Evolutionary conservation across 1,139 yeast genomes (phyloP).

Genomic region (Yamadazyma songkhlaensis): DNA sequence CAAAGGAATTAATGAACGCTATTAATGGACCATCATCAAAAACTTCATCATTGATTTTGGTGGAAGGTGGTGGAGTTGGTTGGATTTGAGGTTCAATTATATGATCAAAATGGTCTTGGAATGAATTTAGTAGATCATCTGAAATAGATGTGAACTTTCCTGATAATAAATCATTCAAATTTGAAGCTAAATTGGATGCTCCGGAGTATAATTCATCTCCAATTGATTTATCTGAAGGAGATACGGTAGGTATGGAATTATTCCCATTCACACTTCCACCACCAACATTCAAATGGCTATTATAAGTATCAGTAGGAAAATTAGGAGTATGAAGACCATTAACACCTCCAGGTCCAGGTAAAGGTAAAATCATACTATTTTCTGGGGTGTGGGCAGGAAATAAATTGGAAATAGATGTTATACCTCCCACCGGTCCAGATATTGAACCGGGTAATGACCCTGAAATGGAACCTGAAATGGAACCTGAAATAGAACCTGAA

Average conservation of each 20-base stretch:
- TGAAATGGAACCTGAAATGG: not conserved
- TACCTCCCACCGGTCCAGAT: not conserved
- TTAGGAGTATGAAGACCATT: too few relatives aligned
- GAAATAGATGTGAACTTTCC: conserved; percentile 9
- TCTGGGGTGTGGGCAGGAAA: not conserved
- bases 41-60: conserved; percentile 8
- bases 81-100: not conserved
- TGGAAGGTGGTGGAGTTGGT: conserved; percentile 6
- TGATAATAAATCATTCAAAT: conserved; percentile 12
- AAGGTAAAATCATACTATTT: not conserved
- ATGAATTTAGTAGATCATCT: conserved; percentile 4
- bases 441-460: not conserved
- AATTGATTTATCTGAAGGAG: conserved; percentile 4
- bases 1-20: conserved; percentile 13
- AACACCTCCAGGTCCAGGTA: not conserved
- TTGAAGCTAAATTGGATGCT: conserved; percentile 14
- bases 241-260: conserved; percentile 1
- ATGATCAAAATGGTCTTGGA: conserved; percentile 3
- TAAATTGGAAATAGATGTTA: too few relatives aligned
- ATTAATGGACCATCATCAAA: conserved; percentile 10
- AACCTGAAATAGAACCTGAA: conserved; percentile 3
- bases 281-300: not conserved
- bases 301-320: not conserved
- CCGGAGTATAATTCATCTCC: conserved; percentile 10
- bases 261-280: not conserved